Conservation (phyloP, 2,329 filamentous ascomycete genomes). For the Byssothecium circinans region DNA sequence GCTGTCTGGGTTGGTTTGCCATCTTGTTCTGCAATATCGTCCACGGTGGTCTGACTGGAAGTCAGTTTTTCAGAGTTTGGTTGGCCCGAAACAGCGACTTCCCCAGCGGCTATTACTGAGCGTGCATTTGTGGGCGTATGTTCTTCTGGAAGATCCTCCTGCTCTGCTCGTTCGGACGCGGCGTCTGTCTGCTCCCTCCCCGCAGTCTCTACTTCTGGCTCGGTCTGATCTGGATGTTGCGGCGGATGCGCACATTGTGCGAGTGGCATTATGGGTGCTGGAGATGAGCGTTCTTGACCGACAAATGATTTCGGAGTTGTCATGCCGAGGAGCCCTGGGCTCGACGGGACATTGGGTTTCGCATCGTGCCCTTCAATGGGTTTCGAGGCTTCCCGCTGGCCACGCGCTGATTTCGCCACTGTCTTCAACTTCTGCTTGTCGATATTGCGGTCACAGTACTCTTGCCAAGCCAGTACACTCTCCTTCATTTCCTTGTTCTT, state of each 20-base stretch:
- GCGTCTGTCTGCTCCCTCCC: not conserved
- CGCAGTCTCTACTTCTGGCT: not conserved
- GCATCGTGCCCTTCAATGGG: conserved; percentile 12
- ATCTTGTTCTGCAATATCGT: conserved; percentile 29
- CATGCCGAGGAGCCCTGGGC: conserved; percentile 19
- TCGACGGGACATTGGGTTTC: conserved; percentile 22
- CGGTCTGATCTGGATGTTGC: not conserved
- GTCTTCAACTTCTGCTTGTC: conserved; percentile 26
- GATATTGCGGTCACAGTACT: conserved; percentile 36
- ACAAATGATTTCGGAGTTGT: conserved; percentile 18
- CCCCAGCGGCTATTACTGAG: not conserved
- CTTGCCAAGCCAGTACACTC: conserved; percentile 42
- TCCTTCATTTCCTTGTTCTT: conserved; percentile 46
- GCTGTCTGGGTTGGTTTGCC: conserved; percentile 6
- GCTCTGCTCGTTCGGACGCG: not conserved
- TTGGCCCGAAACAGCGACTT: conserved; percentile 3
- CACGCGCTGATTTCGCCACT: conserved; percentile 13
- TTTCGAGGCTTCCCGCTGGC: conserved; percentile 5
- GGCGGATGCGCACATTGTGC: not conserved
- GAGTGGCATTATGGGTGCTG: conserved; percentile 14
- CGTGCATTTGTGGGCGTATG: not conserved
- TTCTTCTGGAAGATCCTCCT: not conserved
- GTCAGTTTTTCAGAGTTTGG: conserved; percentile 18
- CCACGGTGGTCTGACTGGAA: conserved; percentile 51
- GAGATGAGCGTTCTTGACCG: conserved; percentile 20